These are phyloP conservation scores for Eutypa lata DNA, from an alignment of 2,329 filamentous ascomycete genomes.

Conservation along the genomic window DNA sequence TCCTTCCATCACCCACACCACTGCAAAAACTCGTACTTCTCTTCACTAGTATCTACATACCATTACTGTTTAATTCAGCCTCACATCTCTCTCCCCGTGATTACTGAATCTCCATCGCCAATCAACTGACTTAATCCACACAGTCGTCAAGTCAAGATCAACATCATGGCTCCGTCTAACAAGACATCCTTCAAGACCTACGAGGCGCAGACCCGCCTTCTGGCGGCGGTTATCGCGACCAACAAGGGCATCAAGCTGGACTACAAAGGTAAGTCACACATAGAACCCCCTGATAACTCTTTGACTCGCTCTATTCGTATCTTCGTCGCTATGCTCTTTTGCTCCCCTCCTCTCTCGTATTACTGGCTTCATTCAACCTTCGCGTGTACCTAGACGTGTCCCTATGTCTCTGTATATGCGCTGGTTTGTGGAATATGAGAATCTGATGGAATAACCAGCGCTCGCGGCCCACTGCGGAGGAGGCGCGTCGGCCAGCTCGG, in stretches of 20 bases:
- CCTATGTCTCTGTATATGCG: background rate
- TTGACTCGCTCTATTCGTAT: background rate
- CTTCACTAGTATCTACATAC: no score
- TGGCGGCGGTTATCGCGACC: conserved; percentile 59
- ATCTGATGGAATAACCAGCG: conserved; percentile 11
- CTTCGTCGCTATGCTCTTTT: background rate
- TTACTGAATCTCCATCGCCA: no score
- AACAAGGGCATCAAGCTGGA: conserved; percentile 54
- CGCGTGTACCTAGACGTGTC: background rate
- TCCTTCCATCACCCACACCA: no score
- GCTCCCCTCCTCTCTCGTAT: background rate
- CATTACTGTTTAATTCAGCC: no score
- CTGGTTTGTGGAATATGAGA: background rate
- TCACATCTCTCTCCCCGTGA: background rate
- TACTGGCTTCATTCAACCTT: background rate
- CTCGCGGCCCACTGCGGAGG: conserved; percentile 26
- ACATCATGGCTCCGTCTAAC: conserved; percentile 40
- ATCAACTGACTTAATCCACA: conserved; percentile 1
- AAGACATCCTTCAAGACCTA: conserved; percentile 57
- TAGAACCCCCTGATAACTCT: background rate
- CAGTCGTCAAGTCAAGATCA: conserved; percentile 2
- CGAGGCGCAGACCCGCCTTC: conserved; percentile 57
- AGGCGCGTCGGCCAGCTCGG: conserved; percentile 28
- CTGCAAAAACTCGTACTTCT: no score
- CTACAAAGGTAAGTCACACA: conserved; percentile 59